Conservation (phyloP, 2,329 filamentous ascomycete species). For the Alternaria infectoria region DNA sequence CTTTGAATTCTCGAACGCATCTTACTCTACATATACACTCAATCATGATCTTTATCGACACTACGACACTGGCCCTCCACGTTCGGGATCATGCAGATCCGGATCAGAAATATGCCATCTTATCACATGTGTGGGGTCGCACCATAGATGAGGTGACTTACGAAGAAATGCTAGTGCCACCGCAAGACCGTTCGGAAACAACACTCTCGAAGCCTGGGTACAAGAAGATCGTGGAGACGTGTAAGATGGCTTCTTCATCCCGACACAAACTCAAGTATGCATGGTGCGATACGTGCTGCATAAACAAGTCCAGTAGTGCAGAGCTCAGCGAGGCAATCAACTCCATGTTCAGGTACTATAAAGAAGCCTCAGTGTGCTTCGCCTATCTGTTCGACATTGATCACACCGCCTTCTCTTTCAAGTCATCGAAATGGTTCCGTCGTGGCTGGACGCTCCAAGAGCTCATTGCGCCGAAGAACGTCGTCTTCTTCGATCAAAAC, state of each 20-base stretch:
- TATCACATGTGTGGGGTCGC: conserved; percentile 19
- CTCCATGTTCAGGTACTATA: conserved; percentile 18
- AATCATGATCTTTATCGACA: conserved; percentile 8
- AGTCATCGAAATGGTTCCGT: conserved; percentile 20
- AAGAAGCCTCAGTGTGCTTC: conserved; percentile 15
- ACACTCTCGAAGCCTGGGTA: conserved; percentile 13
- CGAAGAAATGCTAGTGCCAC: conserved; percentile 8
- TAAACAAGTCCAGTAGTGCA: conserved; percentile 17
- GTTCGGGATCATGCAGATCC: neutral
- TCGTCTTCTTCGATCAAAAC: conserved; percentile 13
- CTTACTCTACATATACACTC: neutral
- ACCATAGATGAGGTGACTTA: conserved; percentile 10
- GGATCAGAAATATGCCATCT: conserved; percentile 9
- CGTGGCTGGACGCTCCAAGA: conserved; percentile 12
- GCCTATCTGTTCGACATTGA: conserved; percentile 16
- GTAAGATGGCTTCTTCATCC: conserved; percentile 5
- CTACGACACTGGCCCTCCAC: neutral
- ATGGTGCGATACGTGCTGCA: conserved; percentile 28
- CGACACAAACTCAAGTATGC: conserved; percentile 6
- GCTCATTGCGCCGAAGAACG: conserved; percentile 13
- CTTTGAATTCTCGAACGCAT: neutral
- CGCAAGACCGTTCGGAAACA: neutral
- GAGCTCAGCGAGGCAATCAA: conserved; percentile 6
- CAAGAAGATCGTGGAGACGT: conserved; percentile 13
- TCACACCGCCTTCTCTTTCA: conserved; percentile 2